A percentile compares a stretch with the other conserved stretches of the same genome.
phyloP scores from a whole-genome alignment of 305 asterid species.

The Fraxinus sp. region DNA sequence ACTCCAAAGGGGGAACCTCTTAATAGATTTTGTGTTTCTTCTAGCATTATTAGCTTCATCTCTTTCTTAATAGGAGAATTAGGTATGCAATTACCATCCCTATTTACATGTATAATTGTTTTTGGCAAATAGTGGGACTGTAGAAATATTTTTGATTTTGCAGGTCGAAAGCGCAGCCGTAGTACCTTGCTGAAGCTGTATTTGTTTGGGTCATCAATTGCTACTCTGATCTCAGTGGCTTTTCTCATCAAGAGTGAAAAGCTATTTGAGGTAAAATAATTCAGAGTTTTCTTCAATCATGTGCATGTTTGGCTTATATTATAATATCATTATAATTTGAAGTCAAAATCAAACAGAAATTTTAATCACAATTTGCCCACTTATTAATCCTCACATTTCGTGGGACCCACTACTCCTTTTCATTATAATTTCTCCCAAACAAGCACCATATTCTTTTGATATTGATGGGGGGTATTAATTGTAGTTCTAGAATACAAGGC shows the following conservation, averaged over 20 bases:
- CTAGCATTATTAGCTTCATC: slow-evolving; percentile 39
- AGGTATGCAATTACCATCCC: slow-evolving; percentile 34
- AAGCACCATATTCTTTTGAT: not conserved
- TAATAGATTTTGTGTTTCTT: slow-evolving; percentile 38
- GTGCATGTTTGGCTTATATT: not conserved
- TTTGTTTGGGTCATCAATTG: slow-evolving; percentile 56
- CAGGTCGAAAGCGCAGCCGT: slow-evolving; percentile 72
- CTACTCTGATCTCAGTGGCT: slow-evolving; percentile 41
- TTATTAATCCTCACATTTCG: not conserved
- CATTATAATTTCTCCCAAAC: not conserved
- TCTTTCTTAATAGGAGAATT: slow-evolving; percentile 65
- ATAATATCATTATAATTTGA: not conserved
- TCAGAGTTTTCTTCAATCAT: not conserved
- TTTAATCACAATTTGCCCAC: not conserved
- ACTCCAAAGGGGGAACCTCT: slow-evolving; percentile 35
- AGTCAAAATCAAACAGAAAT: not conserved
- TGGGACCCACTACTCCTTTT: not conserved
- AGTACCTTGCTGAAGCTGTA: slow-evolving; percentile 52
- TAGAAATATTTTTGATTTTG: slow-evolving; percentile 13
- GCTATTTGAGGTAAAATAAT: slow-evolving; percentile 41
- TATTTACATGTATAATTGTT: slow-evolving; percentile 2
- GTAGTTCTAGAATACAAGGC: not conserved
- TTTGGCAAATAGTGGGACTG: not conserved
- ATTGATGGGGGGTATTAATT: not conserved
- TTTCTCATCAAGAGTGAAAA: slow-evolving; percentile 37